Percentiles rank a stretch among this genome's conserved stretches.
Conservation (phyloP, 2,329 filamentous ascomycete genomes). For the Sporothrix brasiliensis region DNA sequence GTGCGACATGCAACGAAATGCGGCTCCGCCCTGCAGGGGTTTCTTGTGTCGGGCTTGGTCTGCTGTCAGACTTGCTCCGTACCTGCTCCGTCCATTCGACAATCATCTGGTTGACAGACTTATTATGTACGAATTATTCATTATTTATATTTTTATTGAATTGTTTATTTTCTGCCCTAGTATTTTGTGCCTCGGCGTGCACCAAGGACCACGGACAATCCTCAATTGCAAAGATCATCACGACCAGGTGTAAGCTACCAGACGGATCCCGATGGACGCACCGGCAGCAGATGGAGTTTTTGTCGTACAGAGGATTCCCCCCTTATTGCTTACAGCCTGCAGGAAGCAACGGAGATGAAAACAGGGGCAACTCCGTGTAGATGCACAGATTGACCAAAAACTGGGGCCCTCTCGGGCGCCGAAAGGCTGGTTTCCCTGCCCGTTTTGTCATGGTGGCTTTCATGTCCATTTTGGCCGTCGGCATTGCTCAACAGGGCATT, state of each 20-base stretch:
- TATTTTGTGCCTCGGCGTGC: conserved; percentile 18
- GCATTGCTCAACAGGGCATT: not conserved
- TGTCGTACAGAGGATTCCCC: too few relatives aligned
- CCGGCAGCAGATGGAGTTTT: not conserved
- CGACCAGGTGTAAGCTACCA: not conserved
- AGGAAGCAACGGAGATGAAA: conserved; percentile 21
- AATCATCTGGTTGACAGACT: too few relatives aligned
- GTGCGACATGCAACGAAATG: not conserved
- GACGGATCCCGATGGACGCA: not conserved
- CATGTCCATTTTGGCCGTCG: not conserved
- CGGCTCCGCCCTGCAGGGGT: conserved; percentile 4
- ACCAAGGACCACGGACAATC: conserved; percentile 12
- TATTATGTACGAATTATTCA: too few relatives aligned
- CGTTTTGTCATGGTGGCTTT: too few relatives aligned
- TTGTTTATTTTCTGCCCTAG: not conserved
- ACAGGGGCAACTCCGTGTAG: not conserved
- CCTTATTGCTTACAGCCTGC: not conserved
- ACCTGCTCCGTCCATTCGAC: not conserved
- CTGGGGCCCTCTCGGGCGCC: not conserved
- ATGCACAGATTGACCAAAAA: not conserved
- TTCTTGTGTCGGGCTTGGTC: not conserved
- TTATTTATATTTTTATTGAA: not conserved
- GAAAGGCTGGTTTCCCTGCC: too few relatives aligned
- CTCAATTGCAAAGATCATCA: not conserved
- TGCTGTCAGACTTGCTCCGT: not conserved